Base-by-base conservation (phyloP, 1,284 basidiomycete species). In the Puccinia polysora region DNA sequence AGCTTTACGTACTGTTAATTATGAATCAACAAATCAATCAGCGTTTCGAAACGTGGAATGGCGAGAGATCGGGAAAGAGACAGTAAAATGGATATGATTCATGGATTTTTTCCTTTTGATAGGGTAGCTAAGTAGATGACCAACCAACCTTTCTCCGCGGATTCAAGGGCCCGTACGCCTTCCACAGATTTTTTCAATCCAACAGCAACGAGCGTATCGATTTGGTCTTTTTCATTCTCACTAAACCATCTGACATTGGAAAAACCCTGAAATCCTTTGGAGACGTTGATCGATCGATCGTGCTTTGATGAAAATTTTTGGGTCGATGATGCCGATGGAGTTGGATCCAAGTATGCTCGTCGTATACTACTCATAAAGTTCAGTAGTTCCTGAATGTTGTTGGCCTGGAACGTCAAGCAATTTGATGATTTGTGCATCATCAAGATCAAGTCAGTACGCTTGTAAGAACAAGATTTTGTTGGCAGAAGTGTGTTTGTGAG, bases 141-240 rank as follows among this genome's bases (percentile, higher is more conserved):
- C n/a, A n/a, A 81, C 87, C 77, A 80, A 93, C 91, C 85, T 79
- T 89, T 88, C 81, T 95, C 92, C 15, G 91, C 81, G 25, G 83
- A 82, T 78, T 95, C 91, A 83, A 95, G 87, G 80, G 89, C 86
- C 78, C 86, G 87, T 25, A 95, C 88, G 74, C 89, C 84, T 74
- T 92, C 88, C 18, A 91, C 86, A 79, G 89, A 92, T 70, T 87
- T 86, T 65, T 86, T 86, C 72, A 95, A 82, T 64, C 92, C 87
- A 73, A 90, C 84, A 74, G 88, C 87, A 32, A 90, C 88, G 79
- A 93, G 90, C 75, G 91, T 82, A 82, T 95, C 92, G 74, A 95
- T 89, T 80, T 93, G 89, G 81, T 94, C 91, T 65, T 91, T 83
- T 79, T 95, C 90, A 74, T 89, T 86, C 76, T 94, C 91, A 28